Evolutionary conservation across 345 rosid species (phyloP), one percentile per base, ranked within the genome.

Genomic region (Citrus maxima): DNA sequence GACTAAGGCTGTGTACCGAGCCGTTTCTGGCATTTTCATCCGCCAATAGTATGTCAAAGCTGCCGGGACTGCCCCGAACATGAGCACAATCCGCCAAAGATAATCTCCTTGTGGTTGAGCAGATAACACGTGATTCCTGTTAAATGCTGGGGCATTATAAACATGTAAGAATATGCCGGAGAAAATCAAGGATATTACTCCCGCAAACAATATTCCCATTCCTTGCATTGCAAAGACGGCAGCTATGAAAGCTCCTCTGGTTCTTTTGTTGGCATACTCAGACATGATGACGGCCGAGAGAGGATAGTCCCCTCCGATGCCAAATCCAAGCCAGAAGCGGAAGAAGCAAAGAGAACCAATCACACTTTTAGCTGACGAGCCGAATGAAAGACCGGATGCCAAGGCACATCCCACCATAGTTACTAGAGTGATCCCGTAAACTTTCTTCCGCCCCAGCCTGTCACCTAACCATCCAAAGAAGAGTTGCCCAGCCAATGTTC

Each of bases 171-270:
- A 93, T 5, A 82, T 65, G 71, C 63, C 79, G 49, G 95, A 88
- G 22, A 93, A 88, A 16, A 86, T 72, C 77, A 89, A 84, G 51
- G 95, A 75, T 5, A 93, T 89, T 7, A 79, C 87, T 30, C 93
- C 97, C 6, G 92, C 93, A 35, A 89, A 83, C 79, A 93, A 73
- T 32, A 93, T 90, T 22, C 93, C 94, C 2, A 84, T 77, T 10
- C 94, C 97, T 86, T 91, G 95, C 94, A 90, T 91, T 5, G 94
- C 95, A 61, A 91, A 93, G 10, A 91, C 97, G 0, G 94, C 94
- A 0, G 94, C 97, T 4, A 91, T 87, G 72, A 93, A 93, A 4
- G 85, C 93, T 3, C 97, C 97, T 64, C 94, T 80, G 10, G 95
- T 91, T 73, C 85, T 88, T 69, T 87, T 88, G 80, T 84, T 90